Evolutionary conservation across 2,329 filamentous ascomycete species (phyloP).

Genomic region (Trichoderma atroviride): DNA sequence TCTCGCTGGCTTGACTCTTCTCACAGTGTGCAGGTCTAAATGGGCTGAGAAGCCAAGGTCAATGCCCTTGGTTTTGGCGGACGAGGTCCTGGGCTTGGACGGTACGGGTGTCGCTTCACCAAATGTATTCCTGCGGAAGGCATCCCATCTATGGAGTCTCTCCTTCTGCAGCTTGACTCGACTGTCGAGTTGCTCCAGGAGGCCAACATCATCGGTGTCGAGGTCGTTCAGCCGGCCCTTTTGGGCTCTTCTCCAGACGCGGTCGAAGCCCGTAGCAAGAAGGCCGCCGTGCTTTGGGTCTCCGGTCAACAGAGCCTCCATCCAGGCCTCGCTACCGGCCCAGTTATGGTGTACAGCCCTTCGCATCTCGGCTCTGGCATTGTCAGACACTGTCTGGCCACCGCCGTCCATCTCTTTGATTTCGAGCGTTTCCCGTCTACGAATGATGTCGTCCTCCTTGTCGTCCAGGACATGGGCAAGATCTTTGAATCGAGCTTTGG

Average conservation of each 20-base stretch:
- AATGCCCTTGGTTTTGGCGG: constrained; percentile 45
- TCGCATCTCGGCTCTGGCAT: constrained; percentile 55
- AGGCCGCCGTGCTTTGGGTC: constrained; percentile 64
- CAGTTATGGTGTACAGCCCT: constrained; percentile 71
- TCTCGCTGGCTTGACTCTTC: constrained; percentile 30
- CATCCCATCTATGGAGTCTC: constrained; percentile 73
- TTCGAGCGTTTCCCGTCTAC: constrained; percentile 53
- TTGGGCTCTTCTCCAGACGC: constrained; percentile 70
- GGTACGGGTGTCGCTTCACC: constrained; percentile 35
- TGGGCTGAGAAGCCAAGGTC: constrained; percentile 60
- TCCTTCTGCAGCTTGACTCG: constrained; percentile 68
- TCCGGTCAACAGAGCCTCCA: constrained; percentile 70
- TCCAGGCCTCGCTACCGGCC: constrained; percentile 76
- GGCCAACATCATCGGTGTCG: constrained; percentile 52
- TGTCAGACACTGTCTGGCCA: constrained; percentile 44
- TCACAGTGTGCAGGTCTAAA: constrained; percentile 50
- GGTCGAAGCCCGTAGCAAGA: constrained; percentile 67
- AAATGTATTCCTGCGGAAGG: constrained; percentile 59
- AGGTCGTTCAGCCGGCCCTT: constrained; percentile 60
- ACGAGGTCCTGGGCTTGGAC: constrained; percentile 31
- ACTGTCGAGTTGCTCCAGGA: constrained; percentile 71
- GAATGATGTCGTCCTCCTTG: constrained; percentile 62
- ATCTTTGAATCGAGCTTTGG: constrained; percentile 60
- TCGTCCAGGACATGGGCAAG: constrained; percentile 66
- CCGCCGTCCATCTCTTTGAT: constrained; percentile 35